Evolutionary conservation across 2,329 filamentous ascomycete genomes (phyloP).

Genomic region (Zymoseptoria ardabiliae): DNA sequence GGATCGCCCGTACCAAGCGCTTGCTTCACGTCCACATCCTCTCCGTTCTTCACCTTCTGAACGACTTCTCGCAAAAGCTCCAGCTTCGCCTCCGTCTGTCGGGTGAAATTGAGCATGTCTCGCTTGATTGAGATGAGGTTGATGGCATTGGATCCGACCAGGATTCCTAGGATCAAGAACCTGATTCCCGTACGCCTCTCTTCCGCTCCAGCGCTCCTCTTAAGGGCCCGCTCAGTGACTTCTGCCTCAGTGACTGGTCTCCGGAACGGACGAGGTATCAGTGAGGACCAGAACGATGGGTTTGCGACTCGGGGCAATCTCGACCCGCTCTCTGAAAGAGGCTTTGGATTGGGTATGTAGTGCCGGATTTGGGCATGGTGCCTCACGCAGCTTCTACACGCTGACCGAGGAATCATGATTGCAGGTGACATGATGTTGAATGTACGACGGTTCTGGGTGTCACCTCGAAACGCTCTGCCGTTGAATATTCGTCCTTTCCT

Average conservation of each 20-base stretch:
- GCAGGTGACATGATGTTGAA: conserved; percentile 5
- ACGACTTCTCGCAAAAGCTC: conserved; percentile 67
- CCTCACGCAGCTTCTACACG: neutral
- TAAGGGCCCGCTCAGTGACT: conserved; percentile 13
- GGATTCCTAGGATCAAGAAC: conserved; percentile 60
- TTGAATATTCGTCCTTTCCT: neutral
- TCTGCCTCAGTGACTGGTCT: conserved; percentile 14
- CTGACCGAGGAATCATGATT: neutral
- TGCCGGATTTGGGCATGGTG: neutral
- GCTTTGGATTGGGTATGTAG: conserved; percentile 6
- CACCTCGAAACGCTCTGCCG: neutral
- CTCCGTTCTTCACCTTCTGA: conserved; percentile 60
- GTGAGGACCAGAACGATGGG: conserved; percentile 30
- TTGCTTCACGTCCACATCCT: conserved; percentile 78
- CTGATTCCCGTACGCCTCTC: conserved; percentile 53
- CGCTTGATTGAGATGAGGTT: conserved; percentile 78
- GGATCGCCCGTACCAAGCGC: conserved; percentile 70
- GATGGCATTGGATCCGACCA: conserved; percentile 94
- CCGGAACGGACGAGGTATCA: conserved; percentile 29
- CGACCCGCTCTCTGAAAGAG: conserved; percentile 7
- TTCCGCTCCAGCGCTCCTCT: conserved; percentile 19
- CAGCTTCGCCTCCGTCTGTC: conserved; percentile 74
- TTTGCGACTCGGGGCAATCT: conserved; percentile 28
- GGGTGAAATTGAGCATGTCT: conserved; percentile 63
- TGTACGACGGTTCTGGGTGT: neutral